Base-by-base conservation (phyloP, 75 land plant genomes). In the Gnetum montanum region DNA sequence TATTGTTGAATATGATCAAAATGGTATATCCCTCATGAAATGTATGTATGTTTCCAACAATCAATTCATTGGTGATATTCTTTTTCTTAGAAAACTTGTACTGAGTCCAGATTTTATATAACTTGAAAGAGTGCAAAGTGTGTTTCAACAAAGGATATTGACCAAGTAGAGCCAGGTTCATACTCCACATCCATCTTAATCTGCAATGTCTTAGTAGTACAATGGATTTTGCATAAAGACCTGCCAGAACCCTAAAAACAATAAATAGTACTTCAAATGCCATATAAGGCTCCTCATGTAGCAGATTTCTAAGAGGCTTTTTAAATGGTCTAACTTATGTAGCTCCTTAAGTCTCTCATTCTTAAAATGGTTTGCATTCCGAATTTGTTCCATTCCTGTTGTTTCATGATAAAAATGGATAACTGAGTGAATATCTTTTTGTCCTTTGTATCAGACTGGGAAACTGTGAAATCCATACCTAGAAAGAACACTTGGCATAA, bases 401-500 rank as follows among this genome's bases (percentile, higher is more conserved):
- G 77, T 67, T 35, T 88, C 72, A 46, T 62, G 56, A 43, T 93
- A 93, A 73, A 93, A 88, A 22, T 68, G 49, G 25, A 70, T 34
- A 13, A 93, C 61, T 18, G 85, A 76, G 24, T 61, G 59, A 0
- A 82, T 66, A 3, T 73, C 70, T 46, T 85, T 73, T 10, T 81
- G 61, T 15, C 98, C 98, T 64, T 77, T 74, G 62, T 85, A 93
- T 0, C 90, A 81, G n/a, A 71, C 70, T 3, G 98, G 98, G 51
- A 89, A 93, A 19, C 98, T 88, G 79, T 89, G 88, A 60, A 88
- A 95, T 62, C 95, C 95, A 73, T 85, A 88, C 58, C 78, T 80
- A 8, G 98, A 82, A 23, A 93, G 79, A 10, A 77, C 84, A 61
- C 98, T 92, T 64, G 94, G 95, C 63, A 83, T 70, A 47, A 88